These are phyloP conservation scores for Exsudoporus frostii DNA, from an alignment of 768 basidiomycete genomes.

Conservation along the genomic window DNA sequence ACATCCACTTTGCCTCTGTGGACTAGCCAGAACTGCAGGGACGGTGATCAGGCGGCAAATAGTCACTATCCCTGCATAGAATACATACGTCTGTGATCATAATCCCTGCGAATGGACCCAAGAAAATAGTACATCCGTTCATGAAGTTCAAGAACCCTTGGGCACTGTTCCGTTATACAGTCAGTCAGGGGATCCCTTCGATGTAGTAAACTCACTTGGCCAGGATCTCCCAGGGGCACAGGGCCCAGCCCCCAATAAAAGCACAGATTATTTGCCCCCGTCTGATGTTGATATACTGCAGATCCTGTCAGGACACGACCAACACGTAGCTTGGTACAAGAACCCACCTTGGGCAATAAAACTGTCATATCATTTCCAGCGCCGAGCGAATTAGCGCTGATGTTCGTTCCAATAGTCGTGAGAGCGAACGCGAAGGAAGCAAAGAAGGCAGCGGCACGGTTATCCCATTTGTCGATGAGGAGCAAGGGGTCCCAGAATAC, in stretches of 20 bases:
- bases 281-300: conserved; percentile 60
- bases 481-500: conserved; percentile 59
- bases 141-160: conserved; percentile 73
- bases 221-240: conserved; percentile 88
- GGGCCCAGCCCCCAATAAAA: conserved; percentile 76
- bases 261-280: conserved; percentile 80
- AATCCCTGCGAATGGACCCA: conserved; percentile 82
- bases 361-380: conserved; percentile 85
- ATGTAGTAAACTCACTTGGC: conserved; percentile 29
- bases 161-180: conserved; percentile 33
- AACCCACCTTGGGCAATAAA: conserved; percentile 63
- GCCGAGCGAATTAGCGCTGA: conserved; percentile 60
- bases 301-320: not conserved
- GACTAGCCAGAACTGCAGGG: conserved; percentile 69
- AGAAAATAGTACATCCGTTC: conserved; percentile 81
- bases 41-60: not conserved
- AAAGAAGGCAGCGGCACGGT: conserved; percentile 84
- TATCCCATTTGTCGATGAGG: conserved; percentile 80
- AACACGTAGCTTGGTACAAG: not conserved
- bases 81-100: conserved; percentile 54
- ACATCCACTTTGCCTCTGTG: conserved; percentile 73
- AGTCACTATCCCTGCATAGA: not conserved
- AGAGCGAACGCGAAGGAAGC: conserved; percentile 65
- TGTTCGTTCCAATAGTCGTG: conserved; percentile 38
- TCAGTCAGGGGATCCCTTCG: not conserved